A percentile compares a stretch with the other conserved stretches of the same genome.
phyloP scores from a whole-genome alignment of 352 stramenopile species.

The Achlya hypogyna region DNA sequence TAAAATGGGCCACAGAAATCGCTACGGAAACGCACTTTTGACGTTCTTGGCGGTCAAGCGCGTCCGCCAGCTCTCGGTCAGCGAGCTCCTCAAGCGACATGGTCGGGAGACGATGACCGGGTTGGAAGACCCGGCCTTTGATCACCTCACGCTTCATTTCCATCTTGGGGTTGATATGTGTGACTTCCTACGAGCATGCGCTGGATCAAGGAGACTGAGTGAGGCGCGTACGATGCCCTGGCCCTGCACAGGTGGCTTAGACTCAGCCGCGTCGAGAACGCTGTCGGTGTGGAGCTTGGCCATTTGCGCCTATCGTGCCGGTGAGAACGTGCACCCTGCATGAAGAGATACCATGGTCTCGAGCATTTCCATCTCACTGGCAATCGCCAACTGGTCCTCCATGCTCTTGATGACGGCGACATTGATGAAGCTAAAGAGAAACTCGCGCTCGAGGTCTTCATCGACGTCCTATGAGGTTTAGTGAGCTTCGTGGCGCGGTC shows the following conservation, averaged over 20 bases:
- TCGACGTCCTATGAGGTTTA: slow-evolving; percentile 42
- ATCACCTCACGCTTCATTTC: slow-evolving; percentile 84
- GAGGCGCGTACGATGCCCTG: slow-evolving; percentile 63
- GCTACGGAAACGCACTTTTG: slow-evolving; percentile 37
- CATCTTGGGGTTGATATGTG: slow-evolving; percentile 76
- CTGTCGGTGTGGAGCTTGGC: slow-evolving; percentile 44
- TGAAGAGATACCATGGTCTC: slow-evolving; percentile 53
- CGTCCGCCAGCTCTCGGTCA: slow-evolving; percentile 79
- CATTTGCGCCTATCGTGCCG: slow-evolving; percentile 75
- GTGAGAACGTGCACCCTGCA: neutral
- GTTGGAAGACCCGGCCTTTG: slow-evolving; percentile 88
- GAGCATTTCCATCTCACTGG: slow-evolving; percentile 73
- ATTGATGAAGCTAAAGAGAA: slow-evolving; percentile 74
- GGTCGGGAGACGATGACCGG: slow-evolving; percentile 92
- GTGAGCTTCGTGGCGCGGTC: slow-evolving; percentile 29
- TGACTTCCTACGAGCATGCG: slow-evolving; percentile 48
- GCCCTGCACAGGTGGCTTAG: slow-evolving; percentile 44
- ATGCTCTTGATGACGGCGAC: slow-evolving; percentile 64
- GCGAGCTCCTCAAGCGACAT: slow-evolving; percentile 93
- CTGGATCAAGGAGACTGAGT: neutral
- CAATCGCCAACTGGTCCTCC: slow-evolving; percentile 62
- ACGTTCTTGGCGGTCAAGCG: slow-evolving; percentile 77
- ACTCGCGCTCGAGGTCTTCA: slow-evolving; percentile 64
- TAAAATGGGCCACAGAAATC: slow-evolving; percentile 4
- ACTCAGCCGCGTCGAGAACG: slow-evolving; percentile 58